These are phyloP conservation scores for Aspergillus fumigatiaffinis DNA, from an alignment of 2,329 filamentous ascomycete species.

Conservation along the genomic window DNA sequence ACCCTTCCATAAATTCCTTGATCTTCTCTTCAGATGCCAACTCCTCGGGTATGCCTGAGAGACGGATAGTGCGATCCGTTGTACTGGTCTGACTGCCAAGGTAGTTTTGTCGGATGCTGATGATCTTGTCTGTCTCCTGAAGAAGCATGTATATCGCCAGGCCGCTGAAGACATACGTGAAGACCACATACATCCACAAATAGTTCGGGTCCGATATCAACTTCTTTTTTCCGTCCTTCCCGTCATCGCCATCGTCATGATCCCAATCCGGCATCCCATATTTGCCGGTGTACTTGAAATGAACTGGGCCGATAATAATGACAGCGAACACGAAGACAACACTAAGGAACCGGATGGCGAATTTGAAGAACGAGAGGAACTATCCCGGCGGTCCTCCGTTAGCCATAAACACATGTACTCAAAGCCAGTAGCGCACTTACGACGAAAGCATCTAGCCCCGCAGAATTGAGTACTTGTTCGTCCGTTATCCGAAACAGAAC, in stretches of 20 bases:
- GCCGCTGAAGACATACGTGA: constrained; percentile 86
- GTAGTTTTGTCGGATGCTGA: constrained; percentile 82
- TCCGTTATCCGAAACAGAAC: constrained; percentile 80
- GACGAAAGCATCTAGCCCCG: constrained; percentile 91
- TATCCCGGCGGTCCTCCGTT: constrained; percentile 21
- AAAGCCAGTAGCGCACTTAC: constrained; percentile 45
- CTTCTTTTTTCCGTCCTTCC: constrained; percentile 29
- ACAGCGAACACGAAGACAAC: constrained; percentile 78
- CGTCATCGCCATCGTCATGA: constrained; percentile 32
- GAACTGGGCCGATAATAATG: constrained; percentile 79
- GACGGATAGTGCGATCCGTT: constrained; percentile 86
- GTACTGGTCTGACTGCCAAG: constrained; percentile 91
- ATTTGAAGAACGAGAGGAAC: constrained; percentile 94
- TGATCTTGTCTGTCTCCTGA: constrained; percentile 77
- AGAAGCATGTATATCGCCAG: constrained; percentile 80
- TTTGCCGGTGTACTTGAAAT: constrained; percentile 59
- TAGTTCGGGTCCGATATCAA: constrained; percentile 49
- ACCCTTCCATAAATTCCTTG: constrained; percentile 77
- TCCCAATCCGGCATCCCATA: constrained; percentile 38
- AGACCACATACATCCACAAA: constrained; percentile 90
- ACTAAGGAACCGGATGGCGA: constrained; percentile 79
- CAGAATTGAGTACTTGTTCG: constrained; percentile 82
- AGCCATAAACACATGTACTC: neutral
- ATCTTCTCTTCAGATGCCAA: constrained; percentile 78
- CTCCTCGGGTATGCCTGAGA: constrained; percentile 80